phyloP scores from a whole-genome alignment of 1,284 basidiomycete species.

The Chalciporus sp. region DNA sequence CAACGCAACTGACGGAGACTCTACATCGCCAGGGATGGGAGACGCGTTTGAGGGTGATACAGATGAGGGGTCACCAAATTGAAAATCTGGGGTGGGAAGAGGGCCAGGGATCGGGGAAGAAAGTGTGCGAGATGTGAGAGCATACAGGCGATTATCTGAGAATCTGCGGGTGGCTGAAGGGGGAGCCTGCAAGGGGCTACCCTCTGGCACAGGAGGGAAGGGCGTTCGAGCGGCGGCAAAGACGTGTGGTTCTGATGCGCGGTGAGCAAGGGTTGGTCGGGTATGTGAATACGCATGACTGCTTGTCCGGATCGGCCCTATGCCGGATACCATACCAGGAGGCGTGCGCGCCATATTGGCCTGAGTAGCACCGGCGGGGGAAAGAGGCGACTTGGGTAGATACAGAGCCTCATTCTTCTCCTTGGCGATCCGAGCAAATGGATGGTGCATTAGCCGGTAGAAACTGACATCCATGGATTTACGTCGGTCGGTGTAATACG shows the following conservation, averaged over 20 bases:
- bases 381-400: conserved; percentile 39
- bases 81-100: conserved; percentile 67
- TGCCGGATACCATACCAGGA: conserved; percentile 13
- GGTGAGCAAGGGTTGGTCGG: conserved; percentile 42
- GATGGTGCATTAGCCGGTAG: conserved; percentile 61
- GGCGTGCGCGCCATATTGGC: conserved; percentile 26
- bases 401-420: conserved; percentile 55
- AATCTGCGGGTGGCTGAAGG: conserved; percentile 23
- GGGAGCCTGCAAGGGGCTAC: conserved; percentile 15
- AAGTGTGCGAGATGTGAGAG: conserved; percentile 49
- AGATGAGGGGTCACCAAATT: conserved; percentile 60
- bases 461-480: conserved; percentile 63
- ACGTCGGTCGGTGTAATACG: conserved; percentile 44
- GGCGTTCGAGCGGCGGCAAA: conserved; percentile 37
- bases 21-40: conserved; percentile 47
- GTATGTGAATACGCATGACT: conserved; percentile 25
- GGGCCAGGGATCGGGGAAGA: conserved; percentile 66
- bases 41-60: conserved; percentile 46
- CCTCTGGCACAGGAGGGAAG: conserved; percentile 28
- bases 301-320: conserved; percentile 24
- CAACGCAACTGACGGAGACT: conserved; percentile 42
- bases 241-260: conserved; percentile 45
- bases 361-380: conserved; percentile 31
- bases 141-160: conserved; percentile 52
- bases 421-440: conserved; percentile 60